These are phyloP conservation scores for Zymoseptoria brevis DNA, from an alignment of 2,329 filamentous ascomycete genomes.

Conservation along the genomic window DNA sequence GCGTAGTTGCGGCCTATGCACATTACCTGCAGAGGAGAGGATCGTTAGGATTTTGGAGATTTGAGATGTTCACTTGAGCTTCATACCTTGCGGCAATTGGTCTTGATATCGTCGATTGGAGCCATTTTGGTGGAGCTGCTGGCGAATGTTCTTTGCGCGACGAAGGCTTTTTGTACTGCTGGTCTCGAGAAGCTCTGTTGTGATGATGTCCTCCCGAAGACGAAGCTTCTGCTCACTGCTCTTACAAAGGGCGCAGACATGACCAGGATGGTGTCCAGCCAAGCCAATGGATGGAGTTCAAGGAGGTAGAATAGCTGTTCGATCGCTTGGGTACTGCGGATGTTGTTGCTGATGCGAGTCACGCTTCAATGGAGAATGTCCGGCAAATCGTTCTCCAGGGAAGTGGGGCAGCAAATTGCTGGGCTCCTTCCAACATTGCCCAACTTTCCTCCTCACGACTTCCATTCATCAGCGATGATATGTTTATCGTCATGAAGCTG, in stretches of 20 bases:
- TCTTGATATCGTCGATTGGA: constrained; percentile 28
- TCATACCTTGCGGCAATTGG: constrained; percentile 42
- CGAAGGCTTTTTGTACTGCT: background rate
- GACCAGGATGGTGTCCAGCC: background rate
- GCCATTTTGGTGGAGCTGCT: constrained; percentile 14
- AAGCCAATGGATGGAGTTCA: background rate
- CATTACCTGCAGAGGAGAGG: constrained; percentile 53
- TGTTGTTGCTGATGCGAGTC: background rate
- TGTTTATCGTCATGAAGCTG: too few relatives aligned
- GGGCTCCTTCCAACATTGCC: too few relatives aligned
- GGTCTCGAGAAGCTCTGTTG: background rate
- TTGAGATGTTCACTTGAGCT: background rate
- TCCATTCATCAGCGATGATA: too few relatives aligned
- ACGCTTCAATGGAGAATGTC: background rate
- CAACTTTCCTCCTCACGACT: too few relatives aligned
- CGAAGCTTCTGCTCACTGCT: background rate
- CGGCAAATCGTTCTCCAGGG: background rate
- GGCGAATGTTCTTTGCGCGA: background rate
- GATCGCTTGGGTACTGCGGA: background rate
- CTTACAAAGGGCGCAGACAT: background rate
- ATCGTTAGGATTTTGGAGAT: background rate
- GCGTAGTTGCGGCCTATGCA: constrained; percentile 97
- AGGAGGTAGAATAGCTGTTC: background rate
- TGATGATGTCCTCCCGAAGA: background rate
- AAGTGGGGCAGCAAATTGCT: background rate